phyloP scores from a whole-genome alignment of 2,329 filamentous ascomycete genomes.

The Aspergillus sp. region DNA sequence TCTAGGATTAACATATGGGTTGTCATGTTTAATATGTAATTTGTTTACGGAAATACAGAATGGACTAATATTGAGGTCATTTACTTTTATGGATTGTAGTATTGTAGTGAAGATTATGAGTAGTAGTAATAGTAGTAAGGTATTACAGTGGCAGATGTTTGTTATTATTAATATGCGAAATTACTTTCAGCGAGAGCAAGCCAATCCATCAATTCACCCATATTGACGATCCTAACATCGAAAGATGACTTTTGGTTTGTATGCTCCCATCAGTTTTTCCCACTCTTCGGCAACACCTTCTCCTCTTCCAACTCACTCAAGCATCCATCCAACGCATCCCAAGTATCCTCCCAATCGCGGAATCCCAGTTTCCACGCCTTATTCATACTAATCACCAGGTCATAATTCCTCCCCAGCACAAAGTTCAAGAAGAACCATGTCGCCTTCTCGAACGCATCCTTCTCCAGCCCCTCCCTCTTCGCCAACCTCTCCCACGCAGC shows the following conservation, averaged over 20 bases:
- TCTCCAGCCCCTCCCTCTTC: neutral
- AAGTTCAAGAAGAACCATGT: neutral
- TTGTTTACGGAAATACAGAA: no score
- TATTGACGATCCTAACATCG: no score
- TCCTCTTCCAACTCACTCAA: neutral
- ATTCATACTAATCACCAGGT: neutral
- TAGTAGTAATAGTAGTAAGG: no score
- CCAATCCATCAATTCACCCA: no score
- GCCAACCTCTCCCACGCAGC: neutral
- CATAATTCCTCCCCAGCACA: neutral
- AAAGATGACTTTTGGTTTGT: accelerated
- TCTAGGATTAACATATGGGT: no score
- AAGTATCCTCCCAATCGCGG: neutral
- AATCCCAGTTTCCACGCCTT: neutral
- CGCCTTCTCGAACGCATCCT: neutral
- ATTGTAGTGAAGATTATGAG: no score
- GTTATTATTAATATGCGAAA: no score
- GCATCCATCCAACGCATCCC: slow-evolving; percentile 1
- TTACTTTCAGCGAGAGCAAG: no score
- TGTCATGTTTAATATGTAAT: no score
- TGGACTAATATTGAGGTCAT: no score
- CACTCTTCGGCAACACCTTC: neutral
- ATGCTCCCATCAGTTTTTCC: neutral
- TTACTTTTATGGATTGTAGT: no score
- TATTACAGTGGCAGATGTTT: no score